Evolutionary conservation across 345 rosid species (phyloP).

Genomic region (Clarkia xantiana): DNA sequence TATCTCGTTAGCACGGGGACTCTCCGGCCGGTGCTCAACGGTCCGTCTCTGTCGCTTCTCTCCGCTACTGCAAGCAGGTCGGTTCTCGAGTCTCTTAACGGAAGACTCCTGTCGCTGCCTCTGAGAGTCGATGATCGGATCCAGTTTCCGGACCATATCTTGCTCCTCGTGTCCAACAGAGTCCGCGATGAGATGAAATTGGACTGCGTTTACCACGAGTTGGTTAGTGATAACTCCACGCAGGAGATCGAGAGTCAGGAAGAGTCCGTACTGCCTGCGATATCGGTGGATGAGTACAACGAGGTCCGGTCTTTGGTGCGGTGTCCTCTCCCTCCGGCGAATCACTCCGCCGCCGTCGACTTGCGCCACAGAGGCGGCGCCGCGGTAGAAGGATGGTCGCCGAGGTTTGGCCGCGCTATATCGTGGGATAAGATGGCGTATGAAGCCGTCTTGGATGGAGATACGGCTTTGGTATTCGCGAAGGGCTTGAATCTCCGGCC

Average conservation of each 20-base stretch:
- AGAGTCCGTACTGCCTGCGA: constrained; percentile 16
- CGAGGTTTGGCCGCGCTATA: constrained; percentile 28
- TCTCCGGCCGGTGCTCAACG: constrained; percentile 49
- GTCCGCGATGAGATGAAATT: constrained; percentile 16
- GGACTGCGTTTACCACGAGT: constrained; percentile 45
- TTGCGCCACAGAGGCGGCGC: constrained; percentile 30
- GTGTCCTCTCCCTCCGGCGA: constrained; percentile 56
- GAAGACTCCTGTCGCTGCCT: constrained; percentile 11
- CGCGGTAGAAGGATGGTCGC: constrained; percentile 5
- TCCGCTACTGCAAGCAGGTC: constrained; percentile 27
- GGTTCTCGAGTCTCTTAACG: constrained; percentile 17
- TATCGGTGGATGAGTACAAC: constrained; percentile 45
- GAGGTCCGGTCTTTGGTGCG: constrained; percentile 47
- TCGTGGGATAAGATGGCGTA: constrained; percentile 65
- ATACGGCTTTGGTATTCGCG: constrained; percentile 57
- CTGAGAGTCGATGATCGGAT: constrained; percentile 44
- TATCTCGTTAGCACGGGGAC: constrained; percentile 22
- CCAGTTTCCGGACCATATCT: constrained; percentile 59
- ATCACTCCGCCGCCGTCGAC: constrained; percentile 45
- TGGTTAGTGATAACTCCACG: neutral
- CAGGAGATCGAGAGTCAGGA: constrained; percentile 3
- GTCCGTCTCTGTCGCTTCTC: constrained; percentile 34
- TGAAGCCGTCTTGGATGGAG: constrained; percentile 56
- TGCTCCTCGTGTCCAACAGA: constrained; percentile 31
- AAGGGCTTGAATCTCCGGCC: constrained; percentile 90